These are phyloP conservation scores for Dictyostelium discoideum DNA, from an alignment of 78 protist species.

Conservation along the genomic window DNA sequence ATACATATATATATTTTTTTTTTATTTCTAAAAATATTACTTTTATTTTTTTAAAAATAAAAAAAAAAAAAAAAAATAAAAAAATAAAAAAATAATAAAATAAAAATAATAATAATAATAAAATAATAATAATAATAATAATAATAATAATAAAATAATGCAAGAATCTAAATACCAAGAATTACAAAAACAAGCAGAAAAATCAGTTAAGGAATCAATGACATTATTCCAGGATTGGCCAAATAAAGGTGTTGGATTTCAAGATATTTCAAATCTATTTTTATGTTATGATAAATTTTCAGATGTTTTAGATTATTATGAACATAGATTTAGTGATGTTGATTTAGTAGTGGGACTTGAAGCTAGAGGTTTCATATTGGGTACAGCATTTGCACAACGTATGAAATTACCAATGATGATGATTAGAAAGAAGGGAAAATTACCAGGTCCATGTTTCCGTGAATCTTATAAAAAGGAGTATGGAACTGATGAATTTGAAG, in stretches of 20 bases:
- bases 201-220: constrained; percentile 4
- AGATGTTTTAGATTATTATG: constrained; percentile 25
- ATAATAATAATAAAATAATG: background rate
- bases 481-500: constrained; percentile 58
- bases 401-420: constrained; percentile 11
- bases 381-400: constrained; percentile 37
- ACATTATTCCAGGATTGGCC: constrained; percentile 27
- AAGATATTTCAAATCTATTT: constrained; percentile 55
- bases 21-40: background rate
- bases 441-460: constrained; percentile 22
- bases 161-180: constrained; percentile 35
- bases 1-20: too few relatives aligned
- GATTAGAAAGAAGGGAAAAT: constrained; percentile 62
- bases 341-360: constrained; percentile 53
- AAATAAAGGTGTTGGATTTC: constrained; percentile 49
- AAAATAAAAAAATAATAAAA: background rate
- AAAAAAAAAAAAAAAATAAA: too few relatives aligned
- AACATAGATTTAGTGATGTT: constrained; percentile 55
- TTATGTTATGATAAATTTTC: constrained; percentile 17
- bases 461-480: constrained; percentile 48
- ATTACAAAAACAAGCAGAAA: constrained; percentile 1
- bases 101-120: background rate
- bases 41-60: too few relatives aligned
- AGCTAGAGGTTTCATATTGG: constrained; percentile 66
- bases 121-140: background rate